Conservation (phyloP, 2,329 filamentous ascomycete genomes). For the Onygenales sp. region DNA sequence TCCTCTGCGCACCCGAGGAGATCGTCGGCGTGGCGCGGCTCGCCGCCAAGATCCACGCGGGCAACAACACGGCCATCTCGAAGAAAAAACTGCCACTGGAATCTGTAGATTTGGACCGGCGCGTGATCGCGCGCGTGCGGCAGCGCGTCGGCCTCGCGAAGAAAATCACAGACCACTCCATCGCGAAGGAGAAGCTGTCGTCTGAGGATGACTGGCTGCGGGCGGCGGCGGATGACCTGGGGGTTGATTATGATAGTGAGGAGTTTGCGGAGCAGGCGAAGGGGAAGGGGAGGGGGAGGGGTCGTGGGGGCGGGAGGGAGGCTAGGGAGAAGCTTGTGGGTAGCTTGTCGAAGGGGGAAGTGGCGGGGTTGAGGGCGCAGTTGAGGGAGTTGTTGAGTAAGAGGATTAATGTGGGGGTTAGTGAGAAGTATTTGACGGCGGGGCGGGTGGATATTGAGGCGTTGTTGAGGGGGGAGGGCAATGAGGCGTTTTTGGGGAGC, state of each 20-base stretch:
- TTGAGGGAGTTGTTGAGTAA: slow-evolving; percentile 60
- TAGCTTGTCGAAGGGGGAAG: slow-evolving; percentile 61
- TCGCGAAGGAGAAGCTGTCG: slow-evolving; percentile 79
- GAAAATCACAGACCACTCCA: slow-evolving; percentile 67
- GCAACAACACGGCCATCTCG: slow-evolving; percentile 30
- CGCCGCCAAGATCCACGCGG: slow-evolving; percentile 76
- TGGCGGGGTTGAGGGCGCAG: slow-evolving; percentile 60
- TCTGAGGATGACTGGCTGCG: slow-evolving; percentile 79
- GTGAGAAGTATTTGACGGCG: slow-evolving; percentile 74
- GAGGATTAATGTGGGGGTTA: slow-evolving; percentile 78
- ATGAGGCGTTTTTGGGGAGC: slow-evolving; percentile 56
- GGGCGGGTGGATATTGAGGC: slow-evolving; percentile 73
- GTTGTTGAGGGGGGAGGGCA: slow-evolving; percentile 55
- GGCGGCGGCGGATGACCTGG: slow-evolving; percentile 79
- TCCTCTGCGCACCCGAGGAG: slow-evolving; percentile 88
- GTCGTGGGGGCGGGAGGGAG: slow-evolving; percentile 64
- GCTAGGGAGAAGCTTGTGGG: slow-evolving; percentile 64
- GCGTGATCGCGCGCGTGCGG: slow-evolving; percentile 65
- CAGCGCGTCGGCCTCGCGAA: slow-evolving; percentile 74
- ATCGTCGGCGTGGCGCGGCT: slow-evolving; percentile 74
- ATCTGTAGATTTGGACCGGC: slow-evolving; percentile 73
- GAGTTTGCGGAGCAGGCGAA: slow-evolving; percentile 59
- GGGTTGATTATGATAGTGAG: slow-evolving; percentile 86
- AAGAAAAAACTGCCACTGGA: slow-evolving; percentile 54
- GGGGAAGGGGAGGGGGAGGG: slow-evolving; percentile 56